phyloP scores from a whole-genome alignment of 805 yeast species.

The Ogataea degrootiae region DNA sequence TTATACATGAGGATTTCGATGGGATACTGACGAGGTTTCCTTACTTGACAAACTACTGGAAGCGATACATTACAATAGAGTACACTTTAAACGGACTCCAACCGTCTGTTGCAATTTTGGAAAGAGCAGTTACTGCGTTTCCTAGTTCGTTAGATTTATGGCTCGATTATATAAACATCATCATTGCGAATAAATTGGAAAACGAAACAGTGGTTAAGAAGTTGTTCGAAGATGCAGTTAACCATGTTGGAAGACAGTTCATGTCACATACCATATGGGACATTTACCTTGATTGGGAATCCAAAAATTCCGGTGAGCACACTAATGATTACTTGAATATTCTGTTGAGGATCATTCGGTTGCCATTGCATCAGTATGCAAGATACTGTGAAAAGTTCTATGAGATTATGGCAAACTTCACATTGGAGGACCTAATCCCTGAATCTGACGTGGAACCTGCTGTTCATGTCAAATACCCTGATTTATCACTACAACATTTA shows the following conservation, averaged over 20 bases:
- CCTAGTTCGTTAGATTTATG: slow-evolving; percentile 64
- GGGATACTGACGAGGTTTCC: slow-evolving; percentile 53
- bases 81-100: slow-evolving; percentile 53
- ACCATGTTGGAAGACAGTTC: slow-evolving; percentile 63
- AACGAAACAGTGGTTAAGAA: slow-evolving; percentile 29
- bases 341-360: slow-evolving; percentile 40
- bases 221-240: slow-evolving; percentile 46
- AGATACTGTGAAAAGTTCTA: slow-evolving; percentile 56
- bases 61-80: slow-evolving; percentile 49
- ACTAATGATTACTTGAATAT: slow-evolving; percentile 36
- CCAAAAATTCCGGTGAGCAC: slow-evolving; percentile 28
- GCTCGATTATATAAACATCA: slow-evolving; percentile 58
- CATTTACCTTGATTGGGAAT: slow-evolving; percentile 58
- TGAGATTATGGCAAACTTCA: slow-evolving; percentile 33
- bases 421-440: slow-evolving; percentile 29
- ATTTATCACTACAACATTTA: slow-evolving; percentile 6
- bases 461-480: slow-evolving; percentile 11
- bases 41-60: slow-evolving; percentile 58
- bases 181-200: slow-evolving; percentile 38
- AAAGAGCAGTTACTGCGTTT: slow-evolving; percentile 41
- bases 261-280: slow-evolving; percentile 84
- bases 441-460: slow-evolving; percentile 27
- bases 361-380: slow-evolving; percentile 87
- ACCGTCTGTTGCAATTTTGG: slow-evolving; percentile 42
- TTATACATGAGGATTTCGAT: slow-evolving; percentile 30